phyloP scores from a whole-genome alignment of 345 rosid genomes.

The Microcos paniculata region DNA sequence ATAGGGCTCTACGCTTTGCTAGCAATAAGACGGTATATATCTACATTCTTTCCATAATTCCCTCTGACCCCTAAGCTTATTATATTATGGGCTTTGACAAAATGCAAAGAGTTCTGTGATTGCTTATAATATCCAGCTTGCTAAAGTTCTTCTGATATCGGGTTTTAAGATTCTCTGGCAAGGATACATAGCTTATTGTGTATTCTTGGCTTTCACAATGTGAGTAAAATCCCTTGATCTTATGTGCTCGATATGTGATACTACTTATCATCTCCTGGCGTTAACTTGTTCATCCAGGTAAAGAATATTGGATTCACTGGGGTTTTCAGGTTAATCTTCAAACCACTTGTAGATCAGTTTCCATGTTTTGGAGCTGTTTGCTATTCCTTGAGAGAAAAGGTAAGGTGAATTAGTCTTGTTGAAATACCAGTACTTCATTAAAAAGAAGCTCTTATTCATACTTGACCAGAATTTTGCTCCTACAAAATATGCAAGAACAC shows the following conservation, averaged over 20 bases:
- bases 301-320: conserved; percentile 89
- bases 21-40: not conserved
- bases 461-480: not conserved
- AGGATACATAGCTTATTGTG: not conserved
- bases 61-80: not conserved
- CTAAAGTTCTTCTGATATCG: not conserved
- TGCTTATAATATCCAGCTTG: not conserved
- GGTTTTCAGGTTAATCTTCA: conserved; percentile 90
- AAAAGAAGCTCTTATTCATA: not conserved
- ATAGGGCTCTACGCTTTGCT: not conserved
- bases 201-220: not conserved
- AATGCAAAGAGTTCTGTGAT: not conserved
- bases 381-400: conserved; percentile 81
- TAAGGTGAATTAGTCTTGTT: conserved; percentile 18
- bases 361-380: conserved; percentile 92
- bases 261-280: conserved; percentile 11
- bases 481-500: not conserved
- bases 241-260: not conserved
- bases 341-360: conserved; percentile 73
- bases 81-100: not conserved
- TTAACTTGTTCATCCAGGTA: conserved; percentile 48
- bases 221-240: not conserved
- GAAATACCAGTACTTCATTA: not conserved
- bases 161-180: not conserved
- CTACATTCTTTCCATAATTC: not conserved